Evolutionary conservation across 768 basidiomycete genomes (phyloP).

Genomic region (Russula griseocarnosa): DNA sequence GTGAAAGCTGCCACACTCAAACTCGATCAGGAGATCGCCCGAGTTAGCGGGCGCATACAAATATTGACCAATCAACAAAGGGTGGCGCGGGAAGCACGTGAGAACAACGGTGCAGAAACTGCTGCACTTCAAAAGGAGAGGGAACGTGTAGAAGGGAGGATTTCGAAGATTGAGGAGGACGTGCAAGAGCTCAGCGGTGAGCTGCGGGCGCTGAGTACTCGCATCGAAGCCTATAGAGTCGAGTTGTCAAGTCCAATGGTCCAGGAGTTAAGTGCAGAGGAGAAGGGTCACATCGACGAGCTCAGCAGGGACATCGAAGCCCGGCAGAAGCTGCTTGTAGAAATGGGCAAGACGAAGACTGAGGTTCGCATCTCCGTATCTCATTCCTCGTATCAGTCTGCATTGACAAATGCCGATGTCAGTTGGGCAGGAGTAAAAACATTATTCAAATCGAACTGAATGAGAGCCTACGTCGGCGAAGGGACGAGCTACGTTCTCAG

Average conservation of each 20-base stretch:
- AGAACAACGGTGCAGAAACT: slow-evolving; percentile 61
- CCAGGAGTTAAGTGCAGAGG: slow-evolving; percentile 66
- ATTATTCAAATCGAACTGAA: slow-evolving; percentile 88
- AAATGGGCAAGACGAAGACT: slow-evolving; percentile 61
- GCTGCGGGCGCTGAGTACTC: slow-evolving; percentile 54
- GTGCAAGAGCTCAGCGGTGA: slow-evolving; percentile 72
- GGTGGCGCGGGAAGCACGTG: slow-evolving; percentile 64
- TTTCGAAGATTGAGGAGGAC: slow-evolving; percentile 60
- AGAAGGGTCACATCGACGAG: slow-evolving; percentile 58
- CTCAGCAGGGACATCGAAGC: slow-evolving; percentile 75
- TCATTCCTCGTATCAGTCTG: not conserved
- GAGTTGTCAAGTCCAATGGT: slow-evolving; percentile 76
- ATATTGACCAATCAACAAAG: slow-evolving; percentile 65
- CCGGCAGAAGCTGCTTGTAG: slow-evolving; percentile 64
- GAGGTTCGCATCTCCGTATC: slow-evolving; percentile 52
- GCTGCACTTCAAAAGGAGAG: slow-evolving; percentile 58
- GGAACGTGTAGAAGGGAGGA: slow-evolving; percentile 60
- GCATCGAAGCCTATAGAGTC: slow-evolving; percentile 56
- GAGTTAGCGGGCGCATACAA: slow-evolving; percentile 65
- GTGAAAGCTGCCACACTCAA: slow-evolving; percentile 65
- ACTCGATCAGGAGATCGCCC: slow-evolving; percentile 85
- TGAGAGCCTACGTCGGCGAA: slow-evolving; percentile 76
- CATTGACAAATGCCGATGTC: slow-evolving; percentile 14
- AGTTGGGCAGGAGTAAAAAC: slow-evolving; percentile 76
- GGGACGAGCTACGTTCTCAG: slow-evolving; percentile 72